A percentile compares a stretch with the other conserved stretches of the same genome.
Evolutionary conservation across 2,329 filamentous ascomycete genomes (phyloP).

Genomic region (Verticillium tricorpus): DNA sequence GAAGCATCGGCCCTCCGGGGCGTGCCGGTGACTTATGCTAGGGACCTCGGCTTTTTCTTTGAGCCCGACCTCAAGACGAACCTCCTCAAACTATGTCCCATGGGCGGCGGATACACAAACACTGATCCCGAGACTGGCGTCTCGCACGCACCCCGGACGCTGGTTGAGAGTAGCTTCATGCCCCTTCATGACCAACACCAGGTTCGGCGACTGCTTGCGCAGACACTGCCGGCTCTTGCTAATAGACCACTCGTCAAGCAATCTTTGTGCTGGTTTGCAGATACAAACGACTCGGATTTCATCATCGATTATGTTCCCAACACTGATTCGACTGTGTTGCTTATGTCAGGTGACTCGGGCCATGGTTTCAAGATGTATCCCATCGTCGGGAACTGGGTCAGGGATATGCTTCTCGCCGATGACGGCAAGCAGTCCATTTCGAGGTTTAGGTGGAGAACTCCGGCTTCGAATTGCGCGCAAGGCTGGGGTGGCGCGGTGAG

Average conservation of each 20-base stretch:
- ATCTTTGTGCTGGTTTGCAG: slow-evolving; percentile 60
- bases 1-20: slow-evolving; percentile 50
- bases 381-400: slow-evolving; percentile 51
- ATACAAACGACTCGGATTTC: slow-evolving; percentile 56
- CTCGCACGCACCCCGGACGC: slow-evolving; percentile 29
- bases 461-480: slow-evolving; percentile 7
- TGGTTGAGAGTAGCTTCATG: slow-evolving; percentile 40
- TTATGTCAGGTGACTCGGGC: slow-evolving; percentile 55
- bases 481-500: slow-evolving; percentile 27
- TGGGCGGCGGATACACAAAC: slow-evolving; percentile 53
- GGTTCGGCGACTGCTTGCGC: slow-evolving; percentile 42
- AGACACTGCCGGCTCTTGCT: slow-evolving; percentile 48
- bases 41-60: slow-evolving; percentile 62
- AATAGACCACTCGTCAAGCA: slow-evolving; percentile 52
- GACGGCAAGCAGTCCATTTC: slow-evolving; percentile 35
- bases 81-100: slow-evolving; percentile 56
- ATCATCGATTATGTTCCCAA: slow-evolving; percentile 56
- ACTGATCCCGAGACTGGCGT: slow-evolving; percentile 22
- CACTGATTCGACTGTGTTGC: slow-evolving; percentile 35
- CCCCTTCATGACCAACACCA: slow-evolving; percentile 48
- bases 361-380: slow-evolving; percentile 63
- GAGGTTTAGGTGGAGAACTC: slow-evolving; percentile 49
- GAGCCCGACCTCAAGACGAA: slow-evolving; percentile 56
- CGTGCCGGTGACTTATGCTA: slow-evolving; percentile 56
- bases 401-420: slow-evolving; percentile 33